A percentile compares a stretch with the other conserved stretches of the same genome.
These are phyloP conservation scores for Xylaria digitata DNA, from an alignment of 2,329 filamentous ascomycete genomes.

Conservation along the genomic window DNA sequence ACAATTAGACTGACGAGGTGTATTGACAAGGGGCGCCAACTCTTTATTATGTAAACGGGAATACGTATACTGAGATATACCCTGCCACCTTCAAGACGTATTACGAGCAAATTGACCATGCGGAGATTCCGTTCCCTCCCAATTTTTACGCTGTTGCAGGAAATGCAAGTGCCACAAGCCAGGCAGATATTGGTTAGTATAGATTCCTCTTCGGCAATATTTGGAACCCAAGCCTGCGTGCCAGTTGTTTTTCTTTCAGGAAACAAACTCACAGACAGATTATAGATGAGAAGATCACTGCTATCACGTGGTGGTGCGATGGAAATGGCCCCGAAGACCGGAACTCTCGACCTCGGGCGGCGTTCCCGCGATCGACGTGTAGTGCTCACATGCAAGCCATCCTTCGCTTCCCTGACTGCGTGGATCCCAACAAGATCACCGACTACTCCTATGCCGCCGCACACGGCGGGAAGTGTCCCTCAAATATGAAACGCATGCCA, in stretches of 20 bases:
- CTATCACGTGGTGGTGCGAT: constrained; percentile 54
- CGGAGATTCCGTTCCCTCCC: constrained; percentile 58
- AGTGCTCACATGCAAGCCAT: constrained; percentile 57
- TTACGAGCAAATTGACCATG: constrained; percentile 57
- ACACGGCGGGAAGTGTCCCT: constrained; percentile 24
- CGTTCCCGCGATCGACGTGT: constrained; percentile 54
- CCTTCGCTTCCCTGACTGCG: constrained; percentile 58
- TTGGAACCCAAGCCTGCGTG: too few species aligned
- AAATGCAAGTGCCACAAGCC: constrained; percentile 53
- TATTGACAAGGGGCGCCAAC: constrained; percentile 54
- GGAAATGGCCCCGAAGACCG: constrained; percentile 49
- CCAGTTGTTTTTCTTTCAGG: neutral
- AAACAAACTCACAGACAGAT: neutral
- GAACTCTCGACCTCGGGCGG: constrained; percentile 44
- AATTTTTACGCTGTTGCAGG: constrained; percentile 58
- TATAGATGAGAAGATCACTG: constrained; percentile 45
- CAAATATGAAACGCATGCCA: constrained; percentile 57
- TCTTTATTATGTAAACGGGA: constrained; percentile 54
- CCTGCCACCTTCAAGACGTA: constrained; percentile 58
- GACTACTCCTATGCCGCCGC: constrained; percentile 30
- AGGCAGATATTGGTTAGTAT: constrained; percentile 44
- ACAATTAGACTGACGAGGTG: neutral
- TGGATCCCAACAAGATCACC: constrained; percentile 52
- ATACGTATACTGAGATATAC: constrained; percentile 53
- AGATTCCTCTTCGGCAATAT: neutral